phyloP scores from a whole-genome alignment of 495 filamentous ascomycete genomes.

The Glonium stellatum region DNA sequence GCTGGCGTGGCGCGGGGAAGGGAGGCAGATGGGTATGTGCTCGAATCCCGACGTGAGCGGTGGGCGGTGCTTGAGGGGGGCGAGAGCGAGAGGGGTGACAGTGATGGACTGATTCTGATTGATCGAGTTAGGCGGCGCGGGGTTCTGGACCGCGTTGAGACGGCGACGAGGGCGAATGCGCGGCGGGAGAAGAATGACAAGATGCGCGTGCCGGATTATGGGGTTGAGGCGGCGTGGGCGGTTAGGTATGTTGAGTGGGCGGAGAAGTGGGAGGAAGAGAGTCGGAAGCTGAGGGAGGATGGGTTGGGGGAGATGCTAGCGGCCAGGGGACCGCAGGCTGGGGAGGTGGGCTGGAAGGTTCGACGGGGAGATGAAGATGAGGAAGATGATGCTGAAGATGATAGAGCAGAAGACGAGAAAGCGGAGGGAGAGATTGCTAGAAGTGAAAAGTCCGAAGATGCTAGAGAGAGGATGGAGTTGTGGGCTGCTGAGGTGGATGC shows the following conservation, averaged over 20 bases:
- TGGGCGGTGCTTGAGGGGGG: too few species aligned
- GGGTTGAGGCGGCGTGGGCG: background rate
- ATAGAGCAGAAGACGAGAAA: background rate
- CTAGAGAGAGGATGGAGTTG: background rate
- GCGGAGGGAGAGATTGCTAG: background rate
- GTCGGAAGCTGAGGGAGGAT: background rate
- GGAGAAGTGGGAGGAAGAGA: slow-evolving; percentile 2
- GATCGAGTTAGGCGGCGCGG: too few species aligned
- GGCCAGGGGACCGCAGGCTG: background rate
- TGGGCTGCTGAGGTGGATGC: background rate
- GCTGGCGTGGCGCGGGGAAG: too few species aligned
- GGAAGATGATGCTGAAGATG: background rate
- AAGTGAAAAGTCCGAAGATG: background rate
- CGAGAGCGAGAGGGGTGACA: too few species aligned
- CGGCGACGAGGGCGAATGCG: background rate
- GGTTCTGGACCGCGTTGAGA: too few species aligned
- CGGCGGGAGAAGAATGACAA: background rate
- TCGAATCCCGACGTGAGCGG: too few species aligned
- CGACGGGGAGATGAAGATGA: background rate
- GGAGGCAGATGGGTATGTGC: background rate
- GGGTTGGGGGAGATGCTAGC: background rate
- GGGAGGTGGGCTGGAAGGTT: background rate
- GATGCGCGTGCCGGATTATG: background rate
- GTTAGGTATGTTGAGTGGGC: background rate
- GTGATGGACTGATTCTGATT: too few species aligned